phyloP scores from a whole-genome alignment of 768 basidiomycete species.

The Pulveroboletus sp. region DNA sequence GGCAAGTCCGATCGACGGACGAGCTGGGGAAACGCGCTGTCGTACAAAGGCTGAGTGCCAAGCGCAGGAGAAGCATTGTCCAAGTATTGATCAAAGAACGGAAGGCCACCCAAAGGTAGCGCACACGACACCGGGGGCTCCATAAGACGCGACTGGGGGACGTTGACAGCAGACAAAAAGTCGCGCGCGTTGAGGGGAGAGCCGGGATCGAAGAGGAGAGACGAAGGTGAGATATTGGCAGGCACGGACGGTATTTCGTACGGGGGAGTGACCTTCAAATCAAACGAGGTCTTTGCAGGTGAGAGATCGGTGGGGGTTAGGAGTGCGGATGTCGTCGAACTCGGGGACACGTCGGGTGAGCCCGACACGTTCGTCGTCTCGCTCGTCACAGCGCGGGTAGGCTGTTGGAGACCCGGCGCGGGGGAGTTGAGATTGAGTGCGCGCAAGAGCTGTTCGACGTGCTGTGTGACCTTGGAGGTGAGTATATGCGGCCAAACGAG shows the following conservation, averaged over 20 bases:
- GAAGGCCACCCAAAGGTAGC: conserved; percentile 28
- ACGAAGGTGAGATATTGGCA: conserved; percentile 31
- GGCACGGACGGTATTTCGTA: conserved; percentile 40
- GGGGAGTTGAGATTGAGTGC: conserved; percentile 79
- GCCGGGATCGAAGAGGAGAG: conserved; percentile 44
- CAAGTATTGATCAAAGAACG: conserved; percentile 52
- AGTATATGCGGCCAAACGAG: conserved; percentile 27
- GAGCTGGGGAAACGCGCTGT: conserved; percentile 28
- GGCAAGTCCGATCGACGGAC: conserved; percentile 17
- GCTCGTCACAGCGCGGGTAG: conserved; percentile 39
- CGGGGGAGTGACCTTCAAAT: conserved; percentile 48
- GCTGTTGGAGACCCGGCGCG: conserved; percentile 43
- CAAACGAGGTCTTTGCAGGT: conserved; percentile 53
- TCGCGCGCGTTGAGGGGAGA: conserved; percentile 32
- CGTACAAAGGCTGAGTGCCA: conserved; percentile 33
- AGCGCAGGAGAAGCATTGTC: conserved; percentile 39
- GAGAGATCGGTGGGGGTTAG: conserved; percentile 74
- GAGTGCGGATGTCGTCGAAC: conserved; percentile 64
- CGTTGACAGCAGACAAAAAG: conserved; percentile 24
- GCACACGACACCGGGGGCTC: conserved; percentile 13
- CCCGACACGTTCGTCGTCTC: conserved; percentile 38
- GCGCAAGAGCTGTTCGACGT: conserved; percentile 76
- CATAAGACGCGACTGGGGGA: conserved; percentile 23
- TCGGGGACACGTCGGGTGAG: conserved; percentile 70
- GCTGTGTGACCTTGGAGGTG: conserved; percentile 39